Percentiles rank a stretch among this genome's conserved stretches.
phyloP scores from a whole-genome alignment of 768 basidiomycete species.

The Agrocybe pediades region DNA sequence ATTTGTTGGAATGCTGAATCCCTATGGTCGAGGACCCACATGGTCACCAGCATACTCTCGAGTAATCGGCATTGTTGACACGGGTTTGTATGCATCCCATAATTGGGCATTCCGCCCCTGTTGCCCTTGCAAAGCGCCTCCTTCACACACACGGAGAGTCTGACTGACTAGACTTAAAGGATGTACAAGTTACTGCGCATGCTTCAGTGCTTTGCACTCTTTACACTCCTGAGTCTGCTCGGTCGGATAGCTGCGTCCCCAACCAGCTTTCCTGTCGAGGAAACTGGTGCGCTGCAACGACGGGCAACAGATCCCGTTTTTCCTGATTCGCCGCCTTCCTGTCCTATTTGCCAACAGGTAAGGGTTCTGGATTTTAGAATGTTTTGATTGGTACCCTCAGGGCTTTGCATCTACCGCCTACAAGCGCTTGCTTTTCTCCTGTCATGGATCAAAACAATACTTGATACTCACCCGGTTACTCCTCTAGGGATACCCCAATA shows the following conservation, averaged over 20 bases:
- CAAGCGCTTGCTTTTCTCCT: background rate
- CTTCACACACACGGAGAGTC: background rate
- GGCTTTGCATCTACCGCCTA: too few species aligned
- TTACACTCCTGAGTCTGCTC: constrained; percentile 19
- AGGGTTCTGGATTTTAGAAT: too few species aligned
- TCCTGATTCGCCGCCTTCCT: constrained; percentile 56
- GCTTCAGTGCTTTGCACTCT: constrained; percentile 23
- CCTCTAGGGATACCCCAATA: constrained; percentile 47
- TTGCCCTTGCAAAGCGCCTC: background rate
- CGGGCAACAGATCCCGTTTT: constrained; percentile 45
- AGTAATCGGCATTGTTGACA: too few species aligned
- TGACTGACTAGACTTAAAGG: background rate
- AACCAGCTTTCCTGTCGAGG: constrained; percentile 3
- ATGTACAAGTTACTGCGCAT: constrained; percentile 15
- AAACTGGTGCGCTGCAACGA: constrained; percentile 4
- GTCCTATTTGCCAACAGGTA: constrained; percentile 56
- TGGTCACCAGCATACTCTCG: too few species aligned
- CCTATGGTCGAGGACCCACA: too few species aligned
- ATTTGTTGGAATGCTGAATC: too few species aligned
- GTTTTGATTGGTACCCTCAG: too few species aligned
- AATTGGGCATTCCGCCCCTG: too few species aligned
- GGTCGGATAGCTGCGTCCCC: constrained; percentile 24
- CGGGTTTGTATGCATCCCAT: too few species aligned
- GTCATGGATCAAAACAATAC: background rate
- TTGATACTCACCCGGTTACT: background rate